Percentiles rank a stretch among this genome's conserved stretches.
Evolutionary conservation across 2,329 filamentous ascomycete genomes (phyloP).

Genomic region (Xylaria hypoxylon): DNA sequence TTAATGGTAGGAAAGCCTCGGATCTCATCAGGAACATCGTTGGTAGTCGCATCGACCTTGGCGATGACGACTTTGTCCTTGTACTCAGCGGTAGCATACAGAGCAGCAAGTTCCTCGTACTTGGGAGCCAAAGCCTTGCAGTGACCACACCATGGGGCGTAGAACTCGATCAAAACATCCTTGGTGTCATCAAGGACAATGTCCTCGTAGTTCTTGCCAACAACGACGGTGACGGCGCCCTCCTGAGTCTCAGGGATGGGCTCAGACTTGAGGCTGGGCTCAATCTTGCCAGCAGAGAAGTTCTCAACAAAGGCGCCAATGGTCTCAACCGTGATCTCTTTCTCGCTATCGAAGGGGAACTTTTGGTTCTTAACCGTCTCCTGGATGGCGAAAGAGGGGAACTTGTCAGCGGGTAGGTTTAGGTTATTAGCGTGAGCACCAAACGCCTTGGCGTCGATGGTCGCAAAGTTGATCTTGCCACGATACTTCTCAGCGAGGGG

Average conservation of each 20-base stretch:
- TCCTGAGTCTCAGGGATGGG: constrained; percentile 94
- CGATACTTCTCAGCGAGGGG: constrained; percentile 90
- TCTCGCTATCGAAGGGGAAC: constrained; percentile 90
- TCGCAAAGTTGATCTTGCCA: constrained; percentile 96
- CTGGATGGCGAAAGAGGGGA: constrained; percentile 98
- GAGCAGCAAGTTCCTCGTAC: constrained; percentile 89
- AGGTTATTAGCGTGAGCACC: constrained; percentile 96
- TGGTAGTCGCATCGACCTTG: constrained; percentile 96
- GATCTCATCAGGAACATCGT: constrained; percentile 97
- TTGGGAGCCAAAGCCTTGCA: constrained; percentile 98
- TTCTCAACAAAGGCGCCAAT: constrained; percentile 88
- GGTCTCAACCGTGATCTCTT: constrained; percentile 76
- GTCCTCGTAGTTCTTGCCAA: constrained; percentile 93
- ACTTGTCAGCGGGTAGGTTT: constrained; percentile 94
- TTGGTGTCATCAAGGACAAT: constrained; percentile 93
- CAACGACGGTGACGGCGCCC: constrained; percentile 85
- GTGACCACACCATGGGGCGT: constrained; percentile 99
- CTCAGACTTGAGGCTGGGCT: constrained; percentile 98
- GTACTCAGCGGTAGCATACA: constrained; percentile 82
- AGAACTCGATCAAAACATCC: constrained; percentile 98
- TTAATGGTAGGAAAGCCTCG: constrained; percentile 99
- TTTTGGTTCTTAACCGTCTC: constrained; percentile 96
- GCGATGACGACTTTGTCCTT: constrained; percentile 90
- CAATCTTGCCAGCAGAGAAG: constrained; percentile 86
- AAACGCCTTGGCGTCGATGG: constrained; percentile 93